Percentiles rank a stretch among this genome's conserved stretches.
Conservation (phyloP, 768 basidiomycete species). For the Termitomyces sp. region DNA sequence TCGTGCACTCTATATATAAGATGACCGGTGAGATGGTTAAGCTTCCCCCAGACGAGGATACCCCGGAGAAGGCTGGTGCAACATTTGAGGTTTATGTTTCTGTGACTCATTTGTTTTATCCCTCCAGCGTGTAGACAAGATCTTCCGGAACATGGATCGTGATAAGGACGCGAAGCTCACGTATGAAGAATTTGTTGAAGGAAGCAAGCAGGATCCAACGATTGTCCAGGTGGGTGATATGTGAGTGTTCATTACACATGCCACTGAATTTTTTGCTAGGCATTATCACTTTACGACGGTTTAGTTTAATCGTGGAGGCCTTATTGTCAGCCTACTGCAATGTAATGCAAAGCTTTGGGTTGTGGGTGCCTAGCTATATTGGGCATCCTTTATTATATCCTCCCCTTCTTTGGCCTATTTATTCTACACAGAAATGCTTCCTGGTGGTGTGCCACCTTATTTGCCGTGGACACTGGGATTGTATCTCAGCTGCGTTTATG, state of each 20-base stretch:
- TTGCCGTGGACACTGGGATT: background rate
- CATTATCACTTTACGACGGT: conserved; percentile 91
- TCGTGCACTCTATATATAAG: conserved; percentile 98
- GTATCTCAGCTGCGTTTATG: background rate
- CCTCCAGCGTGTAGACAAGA: conserved; percentile 91
- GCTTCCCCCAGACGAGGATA: conserved; percentile 96
- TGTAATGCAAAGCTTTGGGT: background rate
- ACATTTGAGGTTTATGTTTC: conserved; percentile 7
- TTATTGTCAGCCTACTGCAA: background rate
- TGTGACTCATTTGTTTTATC: conserved; percentile 6
- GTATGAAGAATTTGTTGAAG: conserved; percentile 97
- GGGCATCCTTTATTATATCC: background rate
- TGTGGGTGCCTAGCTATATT: background rate
- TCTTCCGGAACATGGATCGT: conserved; percentile 95
- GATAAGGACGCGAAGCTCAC: conserved; percentile 92
- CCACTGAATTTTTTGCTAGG: conserved; percentile 38
- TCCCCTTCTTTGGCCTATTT: background rate
- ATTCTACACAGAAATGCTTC: background rate
- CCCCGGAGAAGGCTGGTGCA: conserved; percentile 85
- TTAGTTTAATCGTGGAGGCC: conserved; percentile 24
- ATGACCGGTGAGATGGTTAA: conserved; percentile 99
- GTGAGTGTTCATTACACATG: background rate
- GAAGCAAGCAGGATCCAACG: conserved; percentile 97
- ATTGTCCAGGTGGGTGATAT: conserved; percentile 76
- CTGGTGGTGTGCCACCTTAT: background rate